Evolutionary conservation across 768 basidiomycete genomes (phyloP), one percentile per base, ranked within the genome.

Genomic region (Trametes punicea): DNA sequence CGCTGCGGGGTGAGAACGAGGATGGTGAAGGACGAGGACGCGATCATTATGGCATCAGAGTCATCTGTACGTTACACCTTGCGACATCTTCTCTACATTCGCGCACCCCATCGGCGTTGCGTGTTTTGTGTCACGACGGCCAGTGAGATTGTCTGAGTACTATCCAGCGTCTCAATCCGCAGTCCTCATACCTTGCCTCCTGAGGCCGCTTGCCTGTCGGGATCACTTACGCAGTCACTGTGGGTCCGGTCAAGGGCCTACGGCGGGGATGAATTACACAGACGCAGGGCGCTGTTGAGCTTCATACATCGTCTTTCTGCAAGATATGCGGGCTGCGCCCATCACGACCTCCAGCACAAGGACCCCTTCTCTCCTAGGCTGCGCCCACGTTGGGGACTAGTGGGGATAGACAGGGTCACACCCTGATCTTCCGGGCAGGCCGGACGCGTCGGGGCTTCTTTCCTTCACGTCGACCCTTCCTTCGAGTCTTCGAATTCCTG

Each of bases 21-120:
- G 52, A 38, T 6, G 30, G 20, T 31, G 52, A 31, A 48, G 52
- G 51, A 45, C 42, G 46, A 41, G 27, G 52, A 56, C 46, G 40
- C 33, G 48, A 56, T 56, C 39, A 56, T 56, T 56, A 56, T 56
- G 55, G 55, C 55, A 56, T 56, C 39, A 36, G 55, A 42, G 47
- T 56, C 46, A 48, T 48, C 47, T 48, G 55, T 48, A 49, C 47
- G 55, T 56, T 56, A 49, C 29, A 13, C 18, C 30, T 18, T 21
- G 29, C 38, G 55, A 44, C 39, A 39, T 48, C 30, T 56, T 49
- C 46, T 41, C 30, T 42, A 20, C 55, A 46, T 54, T 21, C 52
- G 31, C 36, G 52, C 52, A 46, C 44, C 9, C 44, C 23, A 20
- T 38, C 42, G 52, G 42, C 39, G 52, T 25, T 20, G 34, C 30